phyloP scores from a whole-genome alignment of 176 grass and related monocot genomes.

The Musa schizocarpa region DNA sequence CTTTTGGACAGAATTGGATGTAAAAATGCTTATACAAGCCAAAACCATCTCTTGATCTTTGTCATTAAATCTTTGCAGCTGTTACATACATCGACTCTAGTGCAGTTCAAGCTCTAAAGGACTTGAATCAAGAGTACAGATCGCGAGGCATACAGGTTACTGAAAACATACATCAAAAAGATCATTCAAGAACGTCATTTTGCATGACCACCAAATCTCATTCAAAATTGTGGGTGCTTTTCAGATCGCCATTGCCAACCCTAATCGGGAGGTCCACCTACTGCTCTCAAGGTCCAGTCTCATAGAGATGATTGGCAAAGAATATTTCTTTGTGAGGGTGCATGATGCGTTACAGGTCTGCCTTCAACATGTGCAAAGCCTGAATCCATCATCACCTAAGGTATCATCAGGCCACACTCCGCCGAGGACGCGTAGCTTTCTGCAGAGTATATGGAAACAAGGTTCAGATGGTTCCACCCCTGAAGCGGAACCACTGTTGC shows the following conservation, averaged over 20 bases:
- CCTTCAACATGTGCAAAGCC: conserved; percentile 61
- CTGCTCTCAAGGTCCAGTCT: conserved; percentile 65
- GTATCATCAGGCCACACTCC: conserved; percentile 7
- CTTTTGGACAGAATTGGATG: too few relatives aligned
- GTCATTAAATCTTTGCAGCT: conserved; percentile 32
- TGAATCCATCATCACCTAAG: conserved; percentile 4
- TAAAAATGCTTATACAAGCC: too few relatives aligned
- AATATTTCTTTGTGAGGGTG: conserved; percentile 86
- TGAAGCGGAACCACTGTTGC: conserved; percentile 50
- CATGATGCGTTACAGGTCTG: conserved; percentile 85
- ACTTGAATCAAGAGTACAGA: conserved; percentile 81
- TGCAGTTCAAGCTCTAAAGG: conserved; percentile 94
- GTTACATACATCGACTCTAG: conserved; percentile 92
- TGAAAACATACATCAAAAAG: neutral
- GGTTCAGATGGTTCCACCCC: neutral
- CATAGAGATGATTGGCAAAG: conserved; percentile 55
- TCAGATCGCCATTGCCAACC: conserved; percentile 88
- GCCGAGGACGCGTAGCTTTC: conserved; percentile 20
- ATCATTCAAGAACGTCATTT: too few relatives aligned
- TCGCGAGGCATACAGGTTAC: conserved; percentile 68
- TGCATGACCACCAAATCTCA: neutral
- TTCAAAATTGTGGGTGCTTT: neutral
- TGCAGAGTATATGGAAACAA: conserved; percentile 44
- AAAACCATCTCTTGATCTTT: neutral
- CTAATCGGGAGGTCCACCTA: conserved; percentile 64